Evolutionary conservation across 2,329 filamentous ascomycete genomes (phyloP), one percentile per base, ranked within the genome.

Genomic region (Pezicula radicicola): DNA sequence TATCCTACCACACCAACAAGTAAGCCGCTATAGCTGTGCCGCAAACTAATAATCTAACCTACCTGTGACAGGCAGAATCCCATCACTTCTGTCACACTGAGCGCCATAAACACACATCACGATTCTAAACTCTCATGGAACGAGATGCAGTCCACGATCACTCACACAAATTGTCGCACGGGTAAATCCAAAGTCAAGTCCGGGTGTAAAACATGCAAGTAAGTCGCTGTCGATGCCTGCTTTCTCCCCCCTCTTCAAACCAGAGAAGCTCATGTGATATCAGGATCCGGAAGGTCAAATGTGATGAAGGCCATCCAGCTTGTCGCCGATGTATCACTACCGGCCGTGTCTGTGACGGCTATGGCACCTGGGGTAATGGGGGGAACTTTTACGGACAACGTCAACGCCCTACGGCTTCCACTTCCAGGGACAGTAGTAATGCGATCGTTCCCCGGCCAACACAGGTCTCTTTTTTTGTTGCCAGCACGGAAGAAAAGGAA

Each of bases 271-370:
- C 10, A 21, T 8, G 16, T 13, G 13, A 42, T 40, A 8, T 21
- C 49, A 81, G 78, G 64, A 73, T 79, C 30, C 75, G 79, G 43
- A 76, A 79, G 52, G 74, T 82, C 51, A 82, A 82, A 61, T 83
- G 79, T 63, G 79, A 81, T 56, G 79, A 83, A 65, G 67, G 65
- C 16, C 80, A 77, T 51, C 79, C 80, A 1, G 68, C 64, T 37
- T 84, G 80, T 57, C 64, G 72, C 37, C 75, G 77, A 52, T 83
- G 80, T 60, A 55, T 66, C 56, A 53, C 51, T 47, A 70, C 67
- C 5, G 66, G 66, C 18, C 67, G 67, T 6, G 67, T 57, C 16
- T 72, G 70, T 21, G 69, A 72, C 21, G 69, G 70, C 37, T 73
- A 70, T 49, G 66, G 84, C 49, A 61, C 63, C 9, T 63, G 57